Conservation (phyloP, 768 basidiomycete species). For the Trametes villosa region DNA sequence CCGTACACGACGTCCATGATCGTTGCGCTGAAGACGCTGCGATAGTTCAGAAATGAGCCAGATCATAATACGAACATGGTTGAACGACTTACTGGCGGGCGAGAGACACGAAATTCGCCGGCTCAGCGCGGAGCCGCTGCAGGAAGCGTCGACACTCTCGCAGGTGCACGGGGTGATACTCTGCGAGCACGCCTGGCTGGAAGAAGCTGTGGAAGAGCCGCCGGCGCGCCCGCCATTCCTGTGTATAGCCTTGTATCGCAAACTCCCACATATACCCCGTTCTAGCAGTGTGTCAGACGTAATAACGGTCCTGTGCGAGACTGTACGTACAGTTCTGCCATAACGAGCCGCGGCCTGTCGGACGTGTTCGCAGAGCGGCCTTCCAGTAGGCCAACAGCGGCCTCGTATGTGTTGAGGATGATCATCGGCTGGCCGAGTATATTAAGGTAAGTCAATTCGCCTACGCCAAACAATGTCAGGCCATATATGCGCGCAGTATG, state of each 20-base stretch:
- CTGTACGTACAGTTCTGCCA: slow-evolving; percentile 67
- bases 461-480: slow-evolving; percentile 37
- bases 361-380: slow-evolving; percentile 72
- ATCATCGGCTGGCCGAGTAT: slow-evolving; percentile 68
- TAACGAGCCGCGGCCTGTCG: slow-evolving; percentile 69
- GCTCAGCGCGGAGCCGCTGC: not conserved
- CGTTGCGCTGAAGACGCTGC: slow-evolving; percentile 13
- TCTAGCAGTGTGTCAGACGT: not conserved
- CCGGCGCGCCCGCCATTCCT: slow-evolving; percentile 4
- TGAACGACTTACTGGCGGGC: not conserved
- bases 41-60: not conserved
- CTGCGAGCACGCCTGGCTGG: not conserved
- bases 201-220: slow-evolving; percentile 8
- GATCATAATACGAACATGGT: not conserved
- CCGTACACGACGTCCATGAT: slow-evolving; percentile 24
- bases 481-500: no score
- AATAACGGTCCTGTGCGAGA: no score
- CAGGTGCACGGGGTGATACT: not conserved
- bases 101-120: not conserved
- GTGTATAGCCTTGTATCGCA: not conserved
- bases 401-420: slow-evolving; percentile 65
- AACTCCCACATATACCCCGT: slow-evolving; percentile 6
- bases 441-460: slow-evolving; percentile 66
- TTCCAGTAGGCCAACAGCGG: slow-evolving; percentile 65
- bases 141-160: slow-evolving; percentile 3